Evolutionary conservation across 192 early-diverging fungal species (phyloP), one percentile per base, ranked within the genome.

Genomic region (Kappamyces sp.): DNA sequence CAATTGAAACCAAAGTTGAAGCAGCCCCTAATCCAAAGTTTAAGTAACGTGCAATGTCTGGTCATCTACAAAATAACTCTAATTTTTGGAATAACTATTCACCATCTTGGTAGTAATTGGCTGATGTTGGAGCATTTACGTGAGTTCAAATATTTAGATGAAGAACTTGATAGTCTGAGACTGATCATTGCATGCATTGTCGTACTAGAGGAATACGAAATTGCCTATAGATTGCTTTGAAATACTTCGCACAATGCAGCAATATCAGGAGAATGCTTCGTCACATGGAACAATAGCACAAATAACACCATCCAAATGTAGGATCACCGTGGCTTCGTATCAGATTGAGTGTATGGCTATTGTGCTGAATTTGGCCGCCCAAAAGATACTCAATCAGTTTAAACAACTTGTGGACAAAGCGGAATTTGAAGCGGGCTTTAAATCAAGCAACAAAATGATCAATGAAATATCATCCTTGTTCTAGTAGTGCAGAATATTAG

Each of bases 11-110:
- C 46, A 8, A 40, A 46, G 57, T 6, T 23, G 1, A 58, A 33
- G 9, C 3, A 23, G 8, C 12, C 49, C n/a, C 2, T n/a, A 34
- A 2, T 58, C 57, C 9, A 58, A 58, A 58, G 38, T 23, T 5
- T 58, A 43, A 7, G 49, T 58, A 35, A 46, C 41, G 34, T 23
- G 3, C 2, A 47, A 58, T 33, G 42, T 58, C 3, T 58, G 57
- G 57, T 47, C 57, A 2, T 31, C 3, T 31, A 2, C n/a, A 58
- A 58, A n/a, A 32, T 5, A 15, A 5, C 49, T 2, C 37, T 35
- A n/a, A 47, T 58, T 40, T 46, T 58, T 43, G 57, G 57, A 3
- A 5, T 58, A 12, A 58, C 57, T 36, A 46, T 58, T 43, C 40
- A 42, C 7, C 49, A 38, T 15, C 32, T 58, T 2, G 57, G 49